These are phyloP conservation scores for Calocybe cyanea DNA, from an alignment of 768 basidiomycete species.

Conservation along the genomic window DNA sequence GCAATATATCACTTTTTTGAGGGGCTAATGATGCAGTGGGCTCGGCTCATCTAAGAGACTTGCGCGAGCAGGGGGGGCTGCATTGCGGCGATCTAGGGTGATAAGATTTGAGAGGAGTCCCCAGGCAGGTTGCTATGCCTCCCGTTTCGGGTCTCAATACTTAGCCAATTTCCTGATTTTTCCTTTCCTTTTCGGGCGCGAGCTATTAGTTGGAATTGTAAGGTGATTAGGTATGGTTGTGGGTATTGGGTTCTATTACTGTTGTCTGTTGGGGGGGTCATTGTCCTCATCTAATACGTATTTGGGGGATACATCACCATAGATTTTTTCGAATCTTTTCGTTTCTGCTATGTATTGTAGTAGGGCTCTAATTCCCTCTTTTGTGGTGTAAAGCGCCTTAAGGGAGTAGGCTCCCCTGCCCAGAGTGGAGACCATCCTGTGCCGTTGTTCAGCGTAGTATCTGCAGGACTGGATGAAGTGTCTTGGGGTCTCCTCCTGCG, in stretches of 20 bases:
- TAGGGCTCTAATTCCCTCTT: background rate
- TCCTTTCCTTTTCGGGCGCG: too few species aligned
- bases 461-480: slow-evolving; percentile 28
- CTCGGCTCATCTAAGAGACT: too few species aligned
- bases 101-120: too few species aligned
- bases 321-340: background rate
- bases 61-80: too few species aligned
- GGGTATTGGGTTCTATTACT: background rate
- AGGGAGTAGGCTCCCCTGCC: background rate
- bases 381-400: background rate
- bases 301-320: background rate
- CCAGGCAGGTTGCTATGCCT: too few species aligned
- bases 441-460: slow-evolving; percentile 8
- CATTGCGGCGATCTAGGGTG: too few species aligned
- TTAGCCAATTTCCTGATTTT: too few species aligned
- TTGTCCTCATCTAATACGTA: background rate
- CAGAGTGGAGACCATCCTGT: background rate
- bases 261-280: background rate
- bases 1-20: too few species aligned
- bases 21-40: too few species aligned
- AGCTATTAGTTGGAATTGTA: too few species aligned
- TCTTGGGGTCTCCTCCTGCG: slow-evolving; percentile 20
- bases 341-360: slow-evolving; percentile 1
- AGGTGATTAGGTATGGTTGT: too few species aligned
- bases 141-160: too few species aligned